Evolutionary conservation across 2,329 filamentous ascomycete genomes (phyloP), one percentile per base, ranked within the genome.

Genomic region (Rhinocladiella mackenziei): DNA sequence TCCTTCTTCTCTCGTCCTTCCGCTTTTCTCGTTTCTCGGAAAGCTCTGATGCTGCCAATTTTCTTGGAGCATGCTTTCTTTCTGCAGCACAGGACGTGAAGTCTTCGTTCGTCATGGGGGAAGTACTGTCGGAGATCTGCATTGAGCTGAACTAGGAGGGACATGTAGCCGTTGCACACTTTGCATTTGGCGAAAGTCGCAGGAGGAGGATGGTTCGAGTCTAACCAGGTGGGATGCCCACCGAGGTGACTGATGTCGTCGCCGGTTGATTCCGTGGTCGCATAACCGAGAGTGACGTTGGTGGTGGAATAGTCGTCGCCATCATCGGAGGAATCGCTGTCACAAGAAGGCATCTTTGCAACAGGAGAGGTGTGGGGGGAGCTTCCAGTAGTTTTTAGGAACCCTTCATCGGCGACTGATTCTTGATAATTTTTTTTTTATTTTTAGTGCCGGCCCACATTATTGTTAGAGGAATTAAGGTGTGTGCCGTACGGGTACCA

Each of bases 201-300:
- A 1, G 86, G 85, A 5, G 91, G 86, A 3, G 84, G 73, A 29
- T 75, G 78, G 40, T 74, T 70, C n/a, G 75, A 66, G 56, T 89
- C 83, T 26, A 95, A 72, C 92, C 92, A 98, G 65, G 83, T 81
- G 39, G 92, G 88, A 58, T 73, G 76, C 42, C 92, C 92, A 55
- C 92, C 92, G 8, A 98, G 73, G 56, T 91, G 86, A 65, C 87
- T 96, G 60, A 94, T 83, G 9, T 78, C 77, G 64, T 98, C 91
- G 52, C 87, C 83, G 43, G 82, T 84, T 10, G 80, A 70, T 43
- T 94, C 86, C 61, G 82, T 81, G 1, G 86, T 85, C 2, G 88
- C 86, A 64, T 94, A 98, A 3, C 92, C 92, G 9, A 98, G 76
- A 1, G 96, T 78, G 2, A 96, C 89, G 55, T 85, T 87, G 5